Evolutionary conservation across 805 yeast genomes (phyloP).

Genomic region (Suhomyces sp.): DNA sequence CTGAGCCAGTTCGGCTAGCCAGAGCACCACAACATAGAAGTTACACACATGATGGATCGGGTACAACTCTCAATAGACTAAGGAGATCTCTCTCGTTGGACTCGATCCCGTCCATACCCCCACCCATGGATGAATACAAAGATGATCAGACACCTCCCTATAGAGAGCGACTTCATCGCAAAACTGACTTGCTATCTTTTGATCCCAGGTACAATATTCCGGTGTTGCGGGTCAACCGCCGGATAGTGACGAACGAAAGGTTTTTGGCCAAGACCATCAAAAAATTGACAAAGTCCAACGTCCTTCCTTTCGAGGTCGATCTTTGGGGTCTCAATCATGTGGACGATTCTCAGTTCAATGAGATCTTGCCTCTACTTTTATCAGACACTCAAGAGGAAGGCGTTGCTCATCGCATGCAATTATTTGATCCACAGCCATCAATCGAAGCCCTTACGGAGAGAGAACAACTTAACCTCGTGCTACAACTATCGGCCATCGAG

Average conservation of each 20-base stretch:
- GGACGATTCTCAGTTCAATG: constrained; percentile 20
- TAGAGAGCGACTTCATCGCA: constrained; percentile 17
- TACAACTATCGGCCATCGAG: neutral
- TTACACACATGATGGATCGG: neutral
- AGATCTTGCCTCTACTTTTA: constrained; percentile 18
- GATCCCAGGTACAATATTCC: constrained; percentile 23
- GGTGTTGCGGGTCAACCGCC: constrained; percentile 20
- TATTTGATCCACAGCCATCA: neutral
- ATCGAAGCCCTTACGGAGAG: neutral
- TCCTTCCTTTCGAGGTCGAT: constrained; percentile 17
- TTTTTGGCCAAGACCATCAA: constrained; percentile 17
- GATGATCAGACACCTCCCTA: constrained; percentile 21
- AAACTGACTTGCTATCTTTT: constrained; percentile 21
- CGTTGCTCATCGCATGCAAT: neutral
- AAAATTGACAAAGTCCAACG: constrained; percentile 15
- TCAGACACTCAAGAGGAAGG: constrained; percentile 5
- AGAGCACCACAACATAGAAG: neutral
- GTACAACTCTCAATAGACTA: neutral
- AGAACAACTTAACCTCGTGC: constrained; percentile 4
- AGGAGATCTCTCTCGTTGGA: constrained; percentile 2
- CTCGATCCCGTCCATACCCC: constrained; percentile 6
- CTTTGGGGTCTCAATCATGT: constrained; percentile 22
- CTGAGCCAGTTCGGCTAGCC: neutral
- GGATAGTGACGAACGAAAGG: constrained; percentile 16
- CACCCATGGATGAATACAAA: constrained; percentile 6